Percentiles rank a stretch among this genome's conserved stretches.
These are phyloP conservation scores for Oryza glumipatula DNA, from an alignment of 176 grass and related monocot species.

Conservation along the genomic window DNA sequence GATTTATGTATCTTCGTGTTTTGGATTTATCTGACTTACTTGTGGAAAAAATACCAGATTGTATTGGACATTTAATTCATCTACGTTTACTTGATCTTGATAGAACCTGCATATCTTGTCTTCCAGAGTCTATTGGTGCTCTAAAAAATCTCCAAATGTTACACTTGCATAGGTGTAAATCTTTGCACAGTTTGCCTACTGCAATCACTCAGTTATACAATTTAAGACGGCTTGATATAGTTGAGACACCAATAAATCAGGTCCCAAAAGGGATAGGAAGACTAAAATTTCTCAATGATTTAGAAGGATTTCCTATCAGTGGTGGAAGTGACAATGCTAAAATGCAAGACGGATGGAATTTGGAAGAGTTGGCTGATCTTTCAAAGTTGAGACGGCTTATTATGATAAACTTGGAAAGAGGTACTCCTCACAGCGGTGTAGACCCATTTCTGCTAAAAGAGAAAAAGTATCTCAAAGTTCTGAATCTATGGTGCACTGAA, in stretches of 20 bases:
- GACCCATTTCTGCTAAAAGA: too few species aligned
- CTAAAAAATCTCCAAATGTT: neutral
- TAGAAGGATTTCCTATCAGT: neutral
- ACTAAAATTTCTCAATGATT: neutral
- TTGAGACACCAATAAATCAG: neutral
- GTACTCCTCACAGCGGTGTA: too few species aligned
- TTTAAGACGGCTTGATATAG: slow-evolving; percentile 22
- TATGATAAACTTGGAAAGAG: slow-evolving; percentile 16
- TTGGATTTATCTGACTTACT: neutral
- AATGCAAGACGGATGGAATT: neutral
- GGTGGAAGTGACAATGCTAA: neutral
- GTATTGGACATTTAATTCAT: neutral
- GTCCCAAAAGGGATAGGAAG: slow-evolving; percentile 32
- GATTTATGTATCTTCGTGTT: neutral
- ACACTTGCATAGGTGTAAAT: neutral
- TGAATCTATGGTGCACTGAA: neutral
- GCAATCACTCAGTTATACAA: neutral
- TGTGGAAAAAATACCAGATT: neutral
- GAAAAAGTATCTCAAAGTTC: too few species aligned
- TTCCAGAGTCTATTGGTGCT: neutral
- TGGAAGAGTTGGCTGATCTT: slow-evolving; percentile 12
- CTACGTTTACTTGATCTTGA: neutral
- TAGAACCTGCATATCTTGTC: neutral
- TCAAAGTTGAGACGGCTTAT: neutral
- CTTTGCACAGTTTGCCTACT: neutral